Evolutionary conservation across 139 green algal species (phyloP).

Genomic region (Closterium sp.): DNA sequence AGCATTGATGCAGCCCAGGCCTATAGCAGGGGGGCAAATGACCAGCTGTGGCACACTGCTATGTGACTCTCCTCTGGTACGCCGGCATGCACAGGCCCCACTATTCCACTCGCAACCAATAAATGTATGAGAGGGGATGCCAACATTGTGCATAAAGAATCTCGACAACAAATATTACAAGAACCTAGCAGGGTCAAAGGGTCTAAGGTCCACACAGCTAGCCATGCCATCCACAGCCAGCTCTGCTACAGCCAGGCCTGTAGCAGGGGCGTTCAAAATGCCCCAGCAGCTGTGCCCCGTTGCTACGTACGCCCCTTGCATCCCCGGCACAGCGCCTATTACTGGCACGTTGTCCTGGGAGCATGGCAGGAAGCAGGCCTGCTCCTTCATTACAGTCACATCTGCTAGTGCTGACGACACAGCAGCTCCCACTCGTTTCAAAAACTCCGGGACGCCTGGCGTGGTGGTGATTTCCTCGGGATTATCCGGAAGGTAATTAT

Average conservation of each 20-base stretch:
- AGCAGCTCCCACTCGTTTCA: constrained; percentile 19
- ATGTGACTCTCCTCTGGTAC: too few relatives aligned
- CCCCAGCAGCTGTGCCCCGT: constrained; percentile 60
- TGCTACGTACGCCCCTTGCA: constrained; percentile 41
- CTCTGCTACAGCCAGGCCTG: constrained; percentile 47
- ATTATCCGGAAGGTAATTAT: constrained; percentile 28
- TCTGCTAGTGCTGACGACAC: constrained; percentile 32
- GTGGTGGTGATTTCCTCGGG: constrained; percentile 19
- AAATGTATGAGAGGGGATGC: too few relatives aligned
- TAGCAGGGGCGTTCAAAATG: constrained; percentile 54
- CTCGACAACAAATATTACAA: neutral
- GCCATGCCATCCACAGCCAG: constrained; percentile 53
- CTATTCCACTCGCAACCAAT: too few relatives aligned
- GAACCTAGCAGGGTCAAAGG: constrained; percentile 53
- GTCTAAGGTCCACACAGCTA: constrained; percentile 24
- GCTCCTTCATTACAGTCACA: constrained; percentile 12
- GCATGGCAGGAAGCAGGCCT: constrained; percentile 45
- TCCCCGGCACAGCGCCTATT: constrained; percentile 43
- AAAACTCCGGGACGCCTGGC: neutral
- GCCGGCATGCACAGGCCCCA: too few relatives aligned
- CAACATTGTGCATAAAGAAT: too few relatives aligned
- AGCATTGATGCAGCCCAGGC: too few relatives aligned
- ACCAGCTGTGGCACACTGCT: too few relatives aligned
- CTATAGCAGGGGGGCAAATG: too few relatives aligned
- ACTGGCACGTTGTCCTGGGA: constrained; percentile 53